Conservation (phyloP, 345 rosid genomes). For the Populus alba region DNA sequence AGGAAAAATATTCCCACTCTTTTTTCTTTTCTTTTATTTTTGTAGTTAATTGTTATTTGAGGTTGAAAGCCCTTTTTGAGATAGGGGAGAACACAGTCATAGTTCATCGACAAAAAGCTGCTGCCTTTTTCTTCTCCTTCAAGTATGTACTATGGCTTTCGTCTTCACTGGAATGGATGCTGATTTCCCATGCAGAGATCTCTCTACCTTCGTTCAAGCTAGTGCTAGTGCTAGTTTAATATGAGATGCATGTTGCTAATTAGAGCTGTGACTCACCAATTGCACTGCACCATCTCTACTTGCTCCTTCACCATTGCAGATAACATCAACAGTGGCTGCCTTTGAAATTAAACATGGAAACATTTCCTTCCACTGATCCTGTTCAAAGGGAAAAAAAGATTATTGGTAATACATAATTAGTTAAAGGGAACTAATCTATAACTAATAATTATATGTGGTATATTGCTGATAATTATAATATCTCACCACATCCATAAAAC, state of each 20-base stretch:
- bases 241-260: not conserved
- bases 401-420: not conserved
- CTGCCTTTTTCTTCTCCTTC: too few relatives aligned
- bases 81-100: too few relatives aligned
- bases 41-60: too few relatives aligned
- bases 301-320: constrained; percentile 75
- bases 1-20: too few relatives aligned
- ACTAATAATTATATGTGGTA: not conserved
- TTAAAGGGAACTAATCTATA: not conserved
- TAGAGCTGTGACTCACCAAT: constrained; percentile 52
- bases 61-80: too few relatives aligned
- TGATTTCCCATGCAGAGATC: not conserved
- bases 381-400: constrained; percentile 3
- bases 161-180: constrained; percentile 2
- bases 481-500: constrained; percentile 88
- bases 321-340: constrained; percentile 78
- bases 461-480: not conserved
- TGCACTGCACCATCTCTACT: constrained; percentile 71
- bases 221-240: not conserved
- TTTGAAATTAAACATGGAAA: constrained; percentile 90
- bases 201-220: not conserved
- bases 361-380: constrained; percentile 97
- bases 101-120: too few relatives aligned
- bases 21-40: too few relatives aligned
- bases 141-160: not conserved